Evolutionary conservation across 345 rosid genomes (phyloP).

Genomic region (Linum trigynum): DNA sequence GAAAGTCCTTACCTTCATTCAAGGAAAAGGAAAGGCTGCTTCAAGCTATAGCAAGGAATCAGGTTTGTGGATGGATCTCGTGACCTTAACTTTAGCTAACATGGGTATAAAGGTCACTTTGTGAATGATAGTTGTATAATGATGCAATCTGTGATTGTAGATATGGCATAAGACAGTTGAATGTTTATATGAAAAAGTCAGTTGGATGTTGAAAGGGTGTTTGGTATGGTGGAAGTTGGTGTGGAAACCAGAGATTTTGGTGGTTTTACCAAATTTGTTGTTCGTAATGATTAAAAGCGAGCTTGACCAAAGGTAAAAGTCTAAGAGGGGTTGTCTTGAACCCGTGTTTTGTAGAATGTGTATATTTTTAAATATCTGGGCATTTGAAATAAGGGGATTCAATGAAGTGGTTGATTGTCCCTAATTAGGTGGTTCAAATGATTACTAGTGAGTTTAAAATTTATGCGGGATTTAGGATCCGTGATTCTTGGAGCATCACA

Average conservation of each 20-base stretch:
- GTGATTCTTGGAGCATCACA: neutral
- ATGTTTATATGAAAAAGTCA: neutral
- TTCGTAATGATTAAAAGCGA: too few species aligned
- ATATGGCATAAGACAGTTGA: neutral
- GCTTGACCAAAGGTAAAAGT: too few species aligned
- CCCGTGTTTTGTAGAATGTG: too few species aligned
- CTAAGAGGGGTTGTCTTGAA: too few species aligned
- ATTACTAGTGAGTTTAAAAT: too few species aligned
- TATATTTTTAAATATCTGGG: too few species aligned
- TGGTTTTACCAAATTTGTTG: too few species aligned
- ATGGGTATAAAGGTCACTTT: neutral
- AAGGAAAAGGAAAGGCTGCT: conserved; percentile 88
- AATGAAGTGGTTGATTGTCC: too few species aligned
- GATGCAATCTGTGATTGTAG: neutral
- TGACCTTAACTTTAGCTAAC: neutral
- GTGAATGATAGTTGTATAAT: neutral
- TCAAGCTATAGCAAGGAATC: conserved; percentile 94
- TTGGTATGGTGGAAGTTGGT: neutral
- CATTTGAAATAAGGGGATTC: too few species aligned
- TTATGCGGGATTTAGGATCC: neutral
- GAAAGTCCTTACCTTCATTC: conserved; percentile 79
- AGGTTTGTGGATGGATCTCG: conserved; percentile 39
- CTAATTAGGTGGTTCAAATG: too few species aligned
- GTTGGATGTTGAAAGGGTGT: neutral
- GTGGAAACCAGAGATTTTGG: too few species aligned